A percentile compares a stretch with the other conserved stretches of the same genome.
Conservation (phyloP, 2,329 filamentous ascomycete species). For the Trichoderma sp. region DNA sequence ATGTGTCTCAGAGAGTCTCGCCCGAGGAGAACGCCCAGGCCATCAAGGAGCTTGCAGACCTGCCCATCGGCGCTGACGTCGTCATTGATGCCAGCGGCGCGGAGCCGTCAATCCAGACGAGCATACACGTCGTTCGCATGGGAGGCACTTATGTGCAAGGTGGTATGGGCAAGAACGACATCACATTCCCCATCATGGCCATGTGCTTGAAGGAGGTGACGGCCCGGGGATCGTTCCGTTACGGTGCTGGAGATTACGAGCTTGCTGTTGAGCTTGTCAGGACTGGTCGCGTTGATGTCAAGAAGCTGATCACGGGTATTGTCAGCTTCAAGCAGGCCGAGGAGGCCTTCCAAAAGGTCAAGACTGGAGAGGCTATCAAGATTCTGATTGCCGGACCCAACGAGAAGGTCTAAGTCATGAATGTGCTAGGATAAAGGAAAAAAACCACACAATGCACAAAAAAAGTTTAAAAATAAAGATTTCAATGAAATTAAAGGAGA, state of each 20-base stretch:
- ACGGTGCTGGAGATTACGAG: conserved; percentile 83
- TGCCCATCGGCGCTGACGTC: conserved; percentile 68
- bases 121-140: conserved; percentile 65
- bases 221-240: conserved; percentile 84
- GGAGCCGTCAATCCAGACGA: conserved; percentile 73
- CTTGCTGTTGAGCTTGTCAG: conserved; percentile 76
- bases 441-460: not conserved
- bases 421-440: not conserved
- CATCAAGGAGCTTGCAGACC: conserved; percentile 60
- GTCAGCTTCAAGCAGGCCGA: conserved; percentile 82
- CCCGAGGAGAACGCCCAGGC: conserved; percentile 72
- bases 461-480: not conserved
- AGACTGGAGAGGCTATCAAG: conserved; percentile 76
- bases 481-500: not conserved
- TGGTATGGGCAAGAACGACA: conserved; percentile 85
- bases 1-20: conserved; percentile 59
- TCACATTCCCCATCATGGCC: conserved; percentile 88
- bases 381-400: conserved; percentile 66
- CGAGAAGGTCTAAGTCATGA: conserved; percentile 32
- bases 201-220: conserved; percentile 88
- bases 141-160: conserved; percentile 81
- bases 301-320: conserved; percentile 74
- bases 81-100: conserved; percentile 80
- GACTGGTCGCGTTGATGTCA: conserved; percentile 72
- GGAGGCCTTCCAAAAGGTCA: conserved; percentile 82